Evolutionary conservation across 1,139 yeast species (phyloP).

Genomic region (Saccharomyces uvarum): DNA sequence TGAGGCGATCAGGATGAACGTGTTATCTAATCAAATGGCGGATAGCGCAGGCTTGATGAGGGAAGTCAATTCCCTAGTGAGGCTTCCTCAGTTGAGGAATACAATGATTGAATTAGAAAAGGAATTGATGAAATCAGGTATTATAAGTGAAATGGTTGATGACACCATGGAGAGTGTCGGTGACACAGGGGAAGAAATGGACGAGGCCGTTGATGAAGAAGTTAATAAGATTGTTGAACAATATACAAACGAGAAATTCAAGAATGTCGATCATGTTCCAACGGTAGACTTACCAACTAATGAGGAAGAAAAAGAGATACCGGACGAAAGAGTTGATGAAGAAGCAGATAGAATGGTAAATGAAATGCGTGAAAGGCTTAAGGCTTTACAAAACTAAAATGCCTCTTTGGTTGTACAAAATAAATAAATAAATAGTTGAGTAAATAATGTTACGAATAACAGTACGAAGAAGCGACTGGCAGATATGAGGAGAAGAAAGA

Average conservation of each 20-base stretch:
- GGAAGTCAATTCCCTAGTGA: constrained; percentile 75
- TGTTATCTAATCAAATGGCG: constrained; percentile 75
- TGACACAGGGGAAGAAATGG: constrained; percentile 62
- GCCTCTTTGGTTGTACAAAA: background rate
- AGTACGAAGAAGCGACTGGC: background rate
- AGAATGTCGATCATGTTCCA: constrained; percentile 44
- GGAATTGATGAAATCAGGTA: constrained; percentile 85
- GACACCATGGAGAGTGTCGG: constrained; percentile 72
- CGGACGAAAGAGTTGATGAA: constrained; percentile 61
- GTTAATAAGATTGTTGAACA: constrained; percentile 49
- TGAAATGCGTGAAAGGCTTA: constrained; percentile 83
- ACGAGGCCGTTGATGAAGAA: constrained; percentile 65
- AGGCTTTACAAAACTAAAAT: constrained; percentile 68
- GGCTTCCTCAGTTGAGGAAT: constrained; percentile 70
- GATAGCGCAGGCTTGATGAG: constrained; percentile 76
- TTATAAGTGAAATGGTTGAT: constrained; percentile 91
- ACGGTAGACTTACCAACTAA: constrained; percentile 40
- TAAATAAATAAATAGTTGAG: background rate
- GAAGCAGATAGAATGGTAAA: constrained; percentile 69
- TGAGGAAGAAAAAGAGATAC: constrained; percentile 38
- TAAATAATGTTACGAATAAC: background rate
- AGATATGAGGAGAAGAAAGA: background rate
- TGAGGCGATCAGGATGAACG: constrained; percentile 83
- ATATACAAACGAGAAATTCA: constrained; percentile 41
- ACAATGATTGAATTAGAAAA: constrained; percentile 83